These are phyloP conservation scores for Bacidia gigantensis DNA, from an alignment of 495 filamentous ascomycete genomes.

Conservation along the genomic window DNA sequence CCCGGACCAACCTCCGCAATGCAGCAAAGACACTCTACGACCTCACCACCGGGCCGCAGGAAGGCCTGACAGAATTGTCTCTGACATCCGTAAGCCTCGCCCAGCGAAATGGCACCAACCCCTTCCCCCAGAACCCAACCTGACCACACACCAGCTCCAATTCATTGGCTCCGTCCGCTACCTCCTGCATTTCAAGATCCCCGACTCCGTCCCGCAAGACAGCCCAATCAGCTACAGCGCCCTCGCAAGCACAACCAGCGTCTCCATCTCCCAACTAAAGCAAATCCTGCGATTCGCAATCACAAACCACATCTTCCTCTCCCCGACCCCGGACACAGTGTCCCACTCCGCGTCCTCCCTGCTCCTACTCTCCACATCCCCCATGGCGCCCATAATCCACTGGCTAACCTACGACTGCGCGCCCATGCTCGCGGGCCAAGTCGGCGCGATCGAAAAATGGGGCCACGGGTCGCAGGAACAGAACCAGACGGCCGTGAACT, in stretches of 20 bases:
- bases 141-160: no score
- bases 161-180: conserved; percentile 1
- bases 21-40: conserved; percentile 3
- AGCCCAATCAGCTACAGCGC: neutral
- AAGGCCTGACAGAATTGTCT: conserved; percentile 1
- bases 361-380: neutral
- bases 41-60: conserved; percentile 1
- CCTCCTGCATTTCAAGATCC: neutral
- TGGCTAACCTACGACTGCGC: conserved; percentile 3
- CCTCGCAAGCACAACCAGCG: neutral
- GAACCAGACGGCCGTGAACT: conserved; percentile 5
- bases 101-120: no score
- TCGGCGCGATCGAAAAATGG: conserved; percentile 4
- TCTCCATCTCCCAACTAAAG: neutral
- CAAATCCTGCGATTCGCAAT: conserved; percentile 3
- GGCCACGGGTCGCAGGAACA: conserved; percentile 2
- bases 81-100: conserved; percentile 1
- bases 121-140: no score
- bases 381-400: conserved; percentile 1
- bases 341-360: no score
- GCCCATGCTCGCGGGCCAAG: neutral
- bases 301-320: no score
- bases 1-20: neutral
- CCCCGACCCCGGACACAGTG: no score
- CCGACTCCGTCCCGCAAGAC: conserved; percentile 1